phyloP scores from a whole-genome alignment of 2,329 filamentous ascomycete genomes.

The Aureobasidium mangrovei region DNA sequence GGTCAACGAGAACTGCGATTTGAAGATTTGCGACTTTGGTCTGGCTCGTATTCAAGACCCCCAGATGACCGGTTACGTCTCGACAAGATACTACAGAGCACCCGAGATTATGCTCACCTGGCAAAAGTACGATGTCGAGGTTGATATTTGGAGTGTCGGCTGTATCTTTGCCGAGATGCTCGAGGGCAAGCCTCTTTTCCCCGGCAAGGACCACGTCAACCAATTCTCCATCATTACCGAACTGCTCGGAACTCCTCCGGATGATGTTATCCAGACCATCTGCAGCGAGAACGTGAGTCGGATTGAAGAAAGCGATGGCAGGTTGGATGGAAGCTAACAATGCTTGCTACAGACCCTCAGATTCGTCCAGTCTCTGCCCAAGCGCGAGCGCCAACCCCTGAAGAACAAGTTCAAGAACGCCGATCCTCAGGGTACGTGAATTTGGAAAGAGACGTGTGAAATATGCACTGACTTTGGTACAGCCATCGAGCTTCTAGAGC shows the following conservation, averaged over 20 bases:
- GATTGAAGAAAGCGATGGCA: not conserved
- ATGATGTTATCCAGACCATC: constrained; percentile 98
- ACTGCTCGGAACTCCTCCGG: constrained; percentile 86
- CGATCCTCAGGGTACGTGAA: constrained; percentile 64
- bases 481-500: constrained; percentile 90
- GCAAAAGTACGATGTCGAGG: constrained; percentile 99
- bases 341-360: constrained; percentile 62
- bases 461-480: constrained; percentile 11
- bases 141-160: constrained; percentile 98
- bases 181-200: constrained; percentile 95
- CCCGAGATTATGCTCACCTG: constrained; percentile 99
- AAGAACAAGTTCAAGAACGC: constrained; percentile 90
- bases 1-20: constrained; percentile 98
- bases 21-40: constrained; percentile 99
- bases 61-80: constrained; percentile 99
- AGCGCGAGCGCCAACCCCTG: constrained; percentile 82
- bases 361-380: constrained; percentile 95
- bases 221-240: constrained; percentile 99
- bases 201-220: constrained; percentile 98
- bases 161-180: constrained; percentile 99
- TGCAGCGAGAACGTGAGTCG: constrained; percentile 81
- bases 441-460: not conserved
- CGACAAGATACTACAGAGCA: constrained; percentile 95
- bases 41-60: constrained; percentile 96
- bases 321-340: not conserved